Evolutionary conservation across 768 basidiomycete genomes (phyloP), one percentile per base, ranked within the genome.

Genomic region (Russula foetens): DNA sequence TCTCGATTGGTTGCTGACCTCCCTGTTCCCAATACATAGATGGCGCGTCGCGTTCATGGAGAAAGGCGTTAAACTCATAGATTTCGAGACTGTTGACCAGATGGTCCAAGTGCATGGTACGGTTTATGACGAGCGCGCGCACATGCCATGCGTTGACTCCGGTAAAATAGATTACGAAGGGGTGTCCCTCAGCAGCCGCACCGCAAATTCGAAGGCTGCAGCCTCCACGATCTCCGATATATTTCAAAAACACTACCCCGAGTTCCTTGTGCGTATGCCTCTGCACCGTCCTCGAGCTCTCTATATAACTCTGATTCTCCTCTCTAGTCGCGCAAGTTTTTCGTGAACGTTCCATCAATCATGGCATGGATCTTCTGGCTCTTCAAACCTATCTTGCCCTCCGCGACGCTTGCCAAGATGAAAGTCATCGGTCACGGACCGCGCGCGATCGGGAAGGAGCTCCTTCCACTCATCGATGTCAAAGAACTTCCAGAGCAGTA

Each of bases 21-120:
- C 35, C 29, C 26, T 35, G 15, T 17, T 28, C 38, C 9, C 15
- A 58, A 23, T 12, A 26, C 63, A 24, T 63, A 88, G 88, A 51
- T 92, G 90, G 90, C 84, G 90, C 44, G 81, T 92, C 48, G 81
- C 81, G 29, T 77, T 91, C 53, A 89, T 90, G 81, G 90, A 92
- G 70, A 75, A 79, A 67, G 80, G 80, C 57, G 76, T 90, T 44
- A 68, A 74, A 21, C 68, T 77, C 23, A 76, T 92, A 54, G 85
- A 92, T 70, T 92, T 92, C 66, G 79, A 77, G 60, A 84, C 77
- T n/a, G 73, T 84, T 19, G 89, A 64, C 52, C 65, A 66, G 39
- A 66, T 64, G 59, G 23, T 67, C 14, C 66, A 67, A 49, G 59
- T 67, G 11, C 66, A 67, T 17, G 66, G 66, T 67, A 39, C 8